A percentile compares a stretch with the other conserved stretches of the same genome.
Evolutionary conservation across 805 yeast species (phyloP).

Genomic region (Clavispora asparagi): DNA sequence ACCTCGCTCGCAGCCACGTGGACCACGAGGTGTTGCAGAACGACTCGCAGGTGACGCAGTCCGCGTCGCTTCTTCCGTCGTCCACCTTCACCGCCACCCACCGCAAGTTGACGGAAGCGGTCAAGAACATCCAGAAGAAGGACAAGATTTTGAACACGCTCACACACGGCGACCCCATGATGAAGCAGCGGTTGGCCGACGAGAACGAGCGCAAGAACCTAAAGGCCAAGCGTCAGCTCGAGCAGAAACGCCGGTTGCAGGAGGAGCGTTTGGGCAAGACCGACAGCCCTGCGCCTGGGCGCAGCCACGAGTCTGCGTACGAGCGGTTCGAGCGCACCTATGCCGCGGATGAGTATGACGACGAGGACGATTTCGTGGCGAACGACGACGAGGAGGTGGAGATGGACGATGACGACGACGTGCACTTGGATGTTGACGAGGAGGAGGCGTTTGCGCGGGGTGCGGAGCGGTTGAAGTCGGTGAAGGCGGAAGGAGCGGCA

Average conservation of each 20-base stretch:
- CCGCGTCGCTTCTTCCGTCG: constrained; percentile 78
- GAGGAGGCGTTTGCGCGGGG: constrained; percentile 48
- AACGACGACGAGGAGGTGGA: constrained; percentile 38
- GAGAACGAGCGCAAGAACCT: constrained; percentile 54
- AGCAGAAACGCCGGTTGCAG: constrained; percentile 51
- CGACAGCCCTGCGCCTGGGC: constrained; percentile 25
- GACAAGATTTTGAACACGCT: constrained; percentile 49
- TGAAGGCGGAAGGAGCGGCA: constrained; percentile 53
- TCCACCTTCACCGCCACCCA: constrained; percentile 87
- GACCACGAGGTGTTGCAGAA: constrained; percentile 67
- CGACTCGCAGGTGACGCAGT: constrained; percentile 57
- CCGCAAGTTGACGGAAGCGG: constrained; percentile 67
- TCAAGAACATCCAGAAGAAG: constrained; percentile 44
- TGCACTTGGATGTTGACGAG: constrained; percentile 39
- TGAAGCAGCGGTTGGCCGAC: constrained; percentile 62
- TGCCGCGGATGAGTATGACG: constrained; percentile 32
- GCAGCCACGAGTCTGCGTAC: constrained; percentile 30
- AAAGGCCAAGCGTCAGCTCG: constrained; percentile 62
- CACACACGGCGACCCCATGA: constrained; percentile 62
- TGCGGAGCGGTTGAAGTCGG: constrained; percentile 52
- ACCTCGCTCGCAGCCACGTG: constrained; percentile 66
- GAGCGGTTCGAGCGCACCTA: constrained; percentile 35
- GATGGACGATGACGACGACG: constrained; percentile 27
- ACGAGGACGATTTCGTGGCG: constrained; percentile 41
- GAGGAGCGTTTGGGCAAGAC: constrained; percentile 55